Conservation (phyloP, 1,139 yeast species). For the Casaregolazyma suthepensis region DNA sequence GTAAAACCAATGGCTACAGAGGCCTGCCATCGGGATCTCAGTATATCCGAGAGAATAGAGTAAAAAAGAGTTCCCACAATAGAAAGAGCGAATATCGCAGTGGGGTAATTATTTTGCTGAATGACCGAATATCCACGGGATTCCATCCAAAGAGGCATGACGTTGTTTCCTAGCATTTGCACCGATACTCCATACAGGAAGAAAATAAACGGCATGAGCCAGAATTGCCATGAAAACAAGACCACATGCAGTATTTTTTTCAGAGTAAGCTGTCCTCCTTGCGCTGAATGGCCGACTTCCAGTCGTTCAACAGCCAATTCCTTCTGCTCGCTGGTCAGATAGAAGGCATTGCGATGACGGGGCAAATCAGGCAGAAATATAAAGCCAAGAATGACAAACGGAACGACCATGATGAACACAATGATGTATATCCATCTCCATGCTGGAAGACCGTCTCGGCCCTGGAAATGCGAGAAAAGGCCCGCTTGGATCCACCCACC, state of each 20-base stretch:
- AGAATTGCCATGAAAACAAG: slow-evolving; percentile 12
- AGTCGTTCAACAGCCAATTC: slow-evolving; percentile 11
- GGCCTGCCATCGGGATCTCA: slow-evolving; percentile 18
- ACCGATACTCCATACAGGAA: slow-evolving; percentile 16
- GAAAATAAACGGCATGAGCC: slow-evolving; percentile 11
- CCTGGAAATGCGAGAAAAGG: slow-evolving; percentile 44
- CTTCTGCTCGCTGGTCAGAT: slow-evolving; percentile 11
- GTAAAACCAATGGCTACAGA: slow-evolving; percentile 18
- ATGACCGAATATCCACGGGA: slow-evolving; percentile 15
- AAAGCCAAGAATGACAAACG: slow-evolving; percentile 21
- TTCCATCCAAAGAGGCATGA: slow-evolving; percentile 17
- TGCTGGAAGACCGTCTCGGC: slow-evolving; percentile 45
- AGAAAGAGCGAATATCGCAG: slow-evolving; percentile 14
- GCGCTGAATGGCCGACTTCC: slow-evolving; percentile 5
- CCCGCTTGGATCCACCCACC: slow-evolving; percentile 43
- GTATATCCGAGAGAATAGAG: slow-evolving; percentile 14
- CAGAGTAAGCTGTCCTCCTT: slow-evolving; percentile 1
- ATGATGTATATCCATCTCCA: slow-evolving; percentile 70
- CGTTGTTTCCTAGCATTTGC: slow-evolving; percentile 11
- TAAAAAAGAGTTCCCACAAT: slow-evolving; percentile 15
- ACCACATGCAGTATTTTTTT: neutral
- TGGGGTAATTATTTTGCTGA: slow-evolving; percentile 17
- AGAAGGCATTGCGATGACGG: slow-evolving; percentile 13
- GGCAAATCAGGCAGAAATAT: slow-evolving; percentile 15
- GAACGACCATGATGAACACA: slow-evolving; percentile 46